Conservation (phyloP, 2,329 filamentous ascomycete species). For the Didymellaceae sp. region DNA sequence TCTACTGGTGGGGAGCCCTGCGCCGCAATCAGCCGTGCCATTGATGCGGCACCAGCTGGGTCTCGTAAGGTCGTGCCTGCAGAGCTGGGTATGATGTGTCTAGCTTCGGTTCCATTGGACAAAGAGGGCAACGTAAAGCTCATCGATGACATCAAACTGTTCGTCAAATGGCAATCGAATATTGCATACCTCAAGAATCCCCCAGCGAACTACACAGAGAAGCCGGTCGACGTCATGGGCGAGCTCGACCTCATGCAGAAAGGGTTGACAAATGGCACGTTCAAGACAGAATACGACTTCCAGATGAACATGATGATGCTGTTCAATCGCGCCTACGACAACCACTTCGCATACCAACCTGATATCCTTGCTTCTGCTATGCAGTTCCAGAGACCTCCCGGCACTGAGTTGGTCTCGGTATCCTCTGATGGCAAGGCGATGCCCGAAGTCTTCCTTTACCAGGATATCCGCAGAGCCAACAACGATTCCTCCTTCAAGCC, state of each 20-base stretch:
- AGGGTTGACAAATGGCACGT: conserved; percentile 37
- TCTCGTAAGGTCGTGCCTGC: conserved; percentile 41
- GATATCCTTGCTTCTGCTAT: conserved; percentile 48
- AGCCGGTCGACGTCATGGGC: conserved; percentile 48
- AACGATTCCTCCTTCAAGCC: conserved; percentile 39
- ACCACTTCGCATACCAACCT: conserved; percentile 49
- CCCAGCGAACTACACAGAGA: conserved; percentile 45
- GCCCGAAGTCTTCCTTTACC: conserved; percentile 47
- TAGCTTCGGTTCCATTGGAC: conserved; percentile 48
- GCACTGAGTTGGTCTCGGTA: conserved; percentile 43
- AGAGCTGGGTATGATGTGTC: conserved; percentile 43
- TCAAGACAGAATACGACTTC: conserved; percentile 51
- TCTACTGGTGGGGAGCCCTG: conserved; percentile 40
- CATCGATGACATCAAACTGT: conserved; percentile 45
- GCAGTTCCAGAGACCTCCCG: conserved; percentile 43
- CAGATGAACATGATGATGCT: conserved; percentile 46
- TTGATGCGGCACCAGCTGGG: conserved; percentile 35
- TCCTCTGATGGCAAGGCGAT: conserved; percentile 45
- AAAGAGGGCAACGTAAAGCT: conserved; percentile 40
- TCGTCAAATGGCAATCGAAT: conserved; percentile 50
- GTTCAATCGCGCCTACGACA: conserved; percentile 49
- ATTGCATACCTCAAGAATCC: conserved; percentile 50
- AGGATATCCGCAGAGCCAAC: conserved; percentile 37
- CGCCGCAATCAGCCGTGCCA: conserved; percentile 36
- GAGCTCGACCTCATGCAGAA: conserved; percentile 45